Evolutionary conservation across 2,329 filamentous ascomycete genomes (phyloP).

Genomic region (Fusarium musae): DNA sequence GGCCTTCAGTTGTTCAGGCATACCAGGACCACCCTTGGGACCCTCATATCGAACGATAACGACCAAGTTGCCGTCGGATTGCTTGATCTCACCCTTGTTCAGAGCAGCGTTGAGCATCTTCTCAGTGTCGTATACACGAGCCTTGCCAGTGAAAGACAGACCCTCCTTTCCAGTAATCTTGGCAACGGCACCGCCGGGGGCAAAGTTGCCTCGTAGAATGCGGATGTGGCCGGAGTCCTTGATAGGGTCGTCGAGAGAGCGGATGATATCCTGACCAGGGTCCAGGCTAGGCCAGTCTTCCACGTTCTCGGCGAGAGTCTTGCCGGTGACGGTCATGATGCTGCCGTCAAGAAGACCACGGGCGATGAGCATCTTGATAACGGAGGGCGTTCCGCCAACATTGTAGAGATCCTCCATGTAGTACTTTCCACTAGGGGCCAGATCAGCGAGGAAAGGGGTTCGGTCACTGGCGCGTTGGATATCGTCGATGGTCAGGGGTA

Average conservation of each 20-base stretch:
- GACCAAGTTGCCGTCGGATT: conserved; percentile 78
- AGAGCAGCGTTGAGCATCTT: conserved; percentile 80
- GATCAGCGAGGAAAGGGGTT: conserved; percentile 86
- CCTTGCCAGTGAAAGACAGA: conserved; percentile 80
- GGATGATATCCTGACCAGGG: conserved; percentile 86
- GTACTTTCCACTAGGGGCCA: conserved; percentile 85
- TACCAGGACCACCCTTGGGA: conserved; percentile 91
- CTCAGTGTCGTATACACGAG: conserved; percentile 89
- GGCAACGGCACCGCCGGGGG: conserved; percentile 88
- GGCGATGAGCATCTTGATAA: conserved; percentile 86
- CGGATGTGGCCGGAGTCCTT: conserved; percentile 89
- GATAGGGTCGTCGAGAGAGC: conserved; percentile 78
- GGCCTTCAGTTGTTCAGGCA: conserved; percentile 94
- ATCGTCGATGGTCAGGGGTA: conserved; percentile 82
- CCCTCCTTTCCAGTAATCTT: conserved; percentile 98
- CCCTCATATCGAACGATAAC: conserved; percentile 94
- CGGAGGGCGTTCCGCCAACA: conserved; percentile 85
- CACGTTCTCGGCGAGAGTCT: conserved; percentile 85
- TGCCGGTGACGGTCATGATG: conserved; percentile 85
- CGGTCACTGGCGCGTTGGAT: conserved; percentile 83
- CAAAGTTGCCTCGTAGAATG: conserved; percentile 87
- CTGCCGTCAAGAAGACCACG: conserved; percentile 79
- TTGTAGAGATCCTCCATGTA: conserved; percentile 90
- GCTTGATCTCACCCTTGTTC: conserved; percentile 69
- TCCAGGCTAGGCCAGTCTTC: conserved; percentile 79